Evolutionary conservation across 352 stramenopile genomes (phyloP), one percentile per base, ranked within the genome.

Genomic region (Phytophthora multivora): DNA sequence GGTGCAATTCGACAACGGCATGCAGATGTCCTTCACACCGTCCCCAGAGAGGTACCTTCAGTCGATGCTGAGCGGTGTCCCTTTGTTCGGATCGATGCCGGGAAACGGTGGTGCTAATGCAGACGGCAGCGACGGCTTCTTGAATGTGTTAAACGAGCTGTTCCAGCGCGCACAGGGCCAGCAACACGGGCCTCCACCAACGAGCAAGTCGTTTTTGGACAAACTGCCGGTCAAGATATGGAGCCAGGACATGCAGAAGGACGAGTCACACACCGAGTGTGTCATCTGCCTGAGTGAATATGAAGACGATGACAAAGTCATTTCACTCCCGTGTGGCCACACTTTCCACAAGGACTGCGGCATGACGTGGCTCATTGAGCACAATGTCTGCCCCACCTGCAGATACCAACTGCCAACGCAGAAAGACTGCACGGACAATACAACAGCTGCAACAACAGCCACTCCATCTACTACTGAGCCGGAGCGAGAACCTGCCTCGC

Each of bases 361-460:
- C 26, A 76, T 89, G 71, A 81, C 71, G 25, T 94, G 86, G 86
- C 86, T 94, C 2, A 30, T 77, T 5, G 77, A 90, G 38, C 81
- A 94, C 78, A 92, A 91, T 28, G 74, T 91, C 3, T 94, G 86
- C 45, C 86, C 86, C 11, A 92, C 82, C 0, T 94, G 86, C 59
- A 77, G 86, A 38, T 80, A 81, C 40, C 52, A 89, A 18, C 54
- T 94, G 25, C 86, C 86, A 2, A 87, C 69, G 8, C 54, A 86
- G 52, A 28, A 30, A 38, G 63, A 68, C n/a, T 19, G 30, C 9
- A 28, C n/a, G 0, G 21, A 23, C 0, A 48, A 49, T 11, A 28
- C 53, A 23, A 26, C 63, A 39, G 11, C 52, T 4, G 9, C 31
- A 12, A 48, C 51, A 39, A 6, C 36, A 49, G 38, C 39, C 6